Evolutionary conservation across 805 yeast genomes (phyloP), one percentile per base, ranked within the genome.

Genomic region (Brettanomyces custersianus): DNA sequence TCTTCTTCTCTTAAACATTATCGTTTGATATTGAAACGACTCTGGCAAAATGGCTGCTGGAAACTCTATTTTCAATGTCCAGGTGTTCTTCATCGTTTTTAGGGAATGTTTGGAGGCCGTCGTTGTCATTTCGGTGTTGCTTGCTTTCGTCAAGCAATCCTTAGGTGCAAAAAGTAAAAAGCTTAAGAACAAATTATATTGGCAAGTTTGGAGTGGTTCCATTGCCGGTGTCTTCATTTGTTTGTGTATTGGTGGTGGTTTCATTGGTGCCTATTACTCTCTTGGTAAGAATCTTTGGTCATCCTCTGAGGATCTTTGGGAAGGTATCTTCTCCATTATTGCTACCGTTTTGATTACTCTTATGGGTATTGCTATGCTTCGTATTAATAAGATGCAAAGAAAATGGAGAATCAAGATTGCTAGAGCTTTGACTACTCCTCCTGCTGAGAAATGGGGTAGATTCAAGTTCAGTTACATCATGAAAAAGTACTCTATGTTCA

Each of bases 401-500:
- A 90, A 90, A 66, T 90, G 98, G 98, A 77, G 96, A 68, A 70
- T 87, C 47, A 90, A 90, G 66, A 83, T 90, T 55, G 96, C 96
- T 20, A 72, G 65, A 54, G 90, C 96, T 8, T 64, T 88, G 41
- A 63, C 86, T 35, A 78, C 76, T 5, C 46, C 62, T 18, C 84
- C 83, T 37, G 54, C 60, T 31, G 57, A 56, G 11, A 70, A 58
- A 42, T 59, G 60, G 42, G 79, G 71, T 44, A 63, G 72, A 44
- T 75, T 73, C 52, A 70, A 62, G 44, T 27, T 80, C 30, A 70
- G 77, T 20, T 70, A 68, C 52, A 60, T 72, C 48, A 47, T 78
- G 4, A 77, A 75, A 56, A 85, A 83, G 59, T 88, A 90, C 58
- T 74, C 88, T 40, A 77, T 90, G 92, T 86, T 87, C 52, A 59